Conservation (phyloP, 495 filamentous ascomycete species). For the Annulohypoxylon nitens region DNA sequence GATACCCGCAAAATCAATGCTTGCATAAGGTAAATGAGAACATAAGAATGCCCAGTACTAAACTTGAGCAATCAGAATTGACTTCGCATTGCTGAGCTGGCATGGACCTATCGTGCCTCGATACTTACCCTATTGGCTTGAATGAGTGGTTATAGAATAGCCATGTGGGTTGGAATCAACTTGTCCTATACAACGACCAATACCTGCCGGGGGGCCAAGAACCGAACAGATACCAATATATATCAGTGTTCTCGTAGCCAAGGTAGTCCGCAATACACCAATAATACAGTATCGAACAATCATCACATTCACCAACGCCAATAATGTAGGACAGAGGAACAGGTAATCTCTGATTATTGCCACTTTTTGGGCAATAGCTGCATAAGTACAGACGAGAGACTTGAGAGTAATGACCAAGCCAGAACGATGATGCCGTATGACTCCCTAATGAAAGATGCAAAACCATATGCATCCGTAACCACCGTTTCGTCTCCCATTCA, state of each 20-base stretch:
- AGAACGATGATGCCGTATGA: constrained; percentile 48
- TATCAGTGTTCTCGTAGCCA: not conserved
- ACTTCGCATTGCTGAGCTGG: too few species aligned
- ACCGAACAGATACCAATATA: too few species aligned
- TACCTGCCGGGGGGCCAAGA: not conserved
- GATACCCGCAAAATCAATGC: too few species aligned
- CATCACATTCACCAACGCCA: constrained; percentile 8
- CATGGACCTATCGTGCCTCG: too few species aligned
- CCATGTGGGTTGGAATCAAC: too few species aligned
- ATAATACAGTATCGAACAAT: not conserved
- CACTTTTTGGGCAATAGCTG: constrained; percentile 45
- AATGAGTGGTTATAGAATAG: not conserved
- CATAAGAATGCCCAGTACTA: too few species aligned
- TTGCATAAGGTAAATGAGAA: too few species aligned
- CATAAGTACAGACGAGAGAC: constrained; percentile 46
- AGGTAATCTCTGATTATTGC: constrained; percentile 33
- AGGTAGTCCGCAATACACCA: not conserved
- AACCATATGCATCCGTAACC: constrained; percentile 42
- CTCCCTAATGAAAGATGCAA: constrained; percentile 49
- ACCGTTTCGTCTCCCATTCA: constrained; percentile 43
- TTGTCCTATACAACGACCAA: too few species aligned
- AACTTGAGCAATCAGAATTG: too few species aligned
- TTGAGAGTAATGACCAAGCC: constrained; percentile 43
- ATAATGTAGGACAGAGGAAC: constrained; percentile 36
- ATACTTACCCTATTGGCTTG: too few species aligned